Evolutionary conservation across 106 monocot genomes (phyloP).

Genomic region (Gastrodia elata): DNA sequence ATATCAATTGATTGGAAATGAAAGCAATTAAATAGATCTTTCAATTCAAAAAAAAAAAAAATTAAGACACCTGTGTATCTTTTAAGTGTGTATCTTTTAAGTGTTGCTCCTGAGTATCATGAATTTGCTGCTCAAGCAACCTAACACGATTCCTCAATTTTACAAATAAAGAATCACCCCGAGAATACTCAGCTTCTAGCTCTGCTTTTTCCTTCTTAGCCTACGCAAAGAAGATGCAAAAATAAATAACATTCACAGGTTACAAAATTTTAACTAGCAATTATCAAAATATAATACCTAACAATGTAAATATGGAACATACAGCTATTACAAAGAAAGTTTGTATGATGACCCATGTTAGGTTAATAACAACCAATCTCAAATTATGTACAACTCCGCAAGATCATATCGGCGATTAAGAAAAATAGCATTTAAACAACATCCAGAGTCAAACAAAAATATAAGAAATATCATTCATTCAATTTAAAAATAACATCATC

Average conservation of each 20-base stretch:
- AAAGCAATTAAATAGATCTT: background rate
- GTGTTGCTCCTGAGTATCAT: slow-evolving; percentile 62
- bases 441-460: too few relatives aligned
- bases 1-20: background rate
- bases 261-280: background rate
- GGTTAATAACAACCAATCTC: too few relatives aligned
- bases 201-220: slow-evolving; percentile 71
- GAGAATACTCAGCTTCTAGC: slow-evolving; percentile 48
- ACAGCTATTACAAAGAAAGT: background rate
- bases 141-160: slow-evolving; percentile 39
- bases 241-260: background rate
- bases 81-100: slow-evolving; percentile 50
- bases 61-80: slow-evolving; percentile 57
- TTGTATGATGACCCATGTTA: too few relatives aligned
- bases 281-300: background rate
- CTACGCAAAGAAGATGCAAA: slow-evolving; percentile 22
- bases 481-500: too few relatives aligned
- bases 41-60: background rate
- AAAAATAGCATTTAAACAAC: too few relatives aligned
- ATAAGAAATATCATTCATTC: too few relatives aligned
- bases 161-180: slow-evolving; percentile 26
- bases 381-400: too few relatives aligned
- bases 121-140: slow-evolving; percentile 59
- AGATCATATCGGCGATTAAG: too few relatives aligned
- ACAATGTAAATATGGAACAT: background rate